phyloP scores from a whole-genome alignment of 2,329 filamentous ascomycete species.

The Colletotrichum kahawae region DNA sequence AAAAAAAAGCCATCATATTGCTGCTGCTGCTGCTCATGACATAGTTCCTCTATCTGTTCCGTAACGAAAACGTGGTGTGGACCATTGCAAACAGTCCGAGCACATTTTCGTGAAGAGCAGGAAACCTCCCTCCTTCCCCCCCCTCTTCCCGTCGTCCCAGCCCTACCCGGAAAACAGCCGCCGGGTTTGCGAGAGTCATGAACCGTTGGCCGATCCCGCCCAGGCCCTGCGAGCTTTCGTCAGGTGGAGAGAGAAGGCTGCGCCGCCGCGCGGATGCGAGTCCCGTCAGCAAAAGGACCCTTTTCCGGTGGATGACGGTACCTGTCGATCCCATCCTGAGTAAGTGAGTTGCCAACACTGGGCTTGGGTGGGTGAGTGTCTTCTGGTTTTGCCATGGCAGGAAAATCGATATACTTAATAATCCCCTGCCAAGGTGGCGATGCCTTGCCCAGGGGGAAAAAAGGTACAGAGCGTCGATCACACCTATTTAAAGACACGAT shows the following conservation, averaged over 20 bases:
- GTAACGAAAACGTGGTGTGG: not conserved
- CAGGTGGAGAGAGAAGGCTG: not conserved
- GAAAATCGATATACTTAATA: not conserved
- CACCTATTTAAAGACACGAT: not conserved
- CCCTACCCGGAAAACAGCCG: constrained; percentile 6
- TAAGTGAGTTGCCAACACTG: not conserved
- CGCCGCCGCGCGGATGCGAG: not conserved
- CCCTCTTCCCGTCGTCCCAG: not conserved
- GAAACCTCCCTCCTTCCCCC: not conserved
- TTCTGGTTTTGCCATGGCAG: not conserved
- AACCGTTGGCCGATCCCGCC: constrained; percentile 7
- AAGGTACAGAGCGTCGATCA: not conserved
- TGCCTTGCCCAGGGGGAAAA: not conserved
- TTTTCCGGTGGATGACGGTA: not conserved
- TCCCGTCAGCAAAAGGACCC: not conserved
- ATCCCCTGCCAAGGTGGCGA: not conserved
- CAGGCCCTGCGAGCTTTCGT: constrained; percentile 1
- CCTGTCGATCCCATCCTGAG: constrained; percentile 3
- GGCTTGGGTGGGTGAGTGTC: not conserved
- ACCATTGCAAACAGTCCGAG: not conserved
- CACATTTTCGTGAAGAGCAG: not conserved
- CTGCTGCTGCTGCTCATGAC: not conserved
- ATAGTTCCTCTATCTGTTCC: not conserved
- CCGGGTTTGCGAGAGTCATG: constrained; percentile 19
- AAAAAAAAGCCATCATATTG: not conserved